phyloP scores from a whole-genome alignment of 2,329 filamentous ascomycete species.

The Trematosphaeria pertusa region DNA sequence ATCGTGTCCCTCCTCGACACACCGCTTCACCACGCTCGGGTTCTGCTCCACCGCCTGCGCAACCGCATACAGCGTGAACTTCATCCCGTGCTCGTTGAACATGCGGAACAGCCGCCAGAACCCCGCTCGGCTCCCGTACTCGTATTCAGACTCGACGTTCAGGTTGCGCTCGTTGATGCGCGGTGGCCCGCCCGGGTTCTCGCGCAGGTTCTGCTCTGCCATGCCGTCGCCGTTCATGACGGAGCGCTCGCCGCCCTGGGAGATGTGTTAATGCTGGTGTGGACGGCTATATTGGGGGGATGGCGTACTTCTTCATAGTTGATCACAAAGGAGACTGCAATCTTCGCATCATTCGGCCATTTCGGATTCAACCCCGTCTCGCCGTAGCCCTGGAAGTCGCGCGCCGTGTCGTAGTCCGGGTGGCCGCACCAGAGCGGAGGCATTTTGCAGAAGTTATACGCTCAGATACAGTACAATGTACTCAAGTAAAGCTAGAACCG shows the following conservation, averaged over 20 bases:
- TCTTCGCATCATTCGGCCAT: conserved; percentile 47
- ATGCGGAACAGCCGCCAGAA: conserved; percentile 59
- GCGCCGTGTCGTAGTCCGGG: conserved; percentile 35
- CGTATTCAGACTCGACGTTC: conserved; percentile 59
- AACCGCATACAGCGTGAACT: conserved; percentile 60
- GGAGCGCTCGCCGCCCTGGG: conserved; percentile 39
- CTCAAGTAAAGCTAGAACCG: neutral
- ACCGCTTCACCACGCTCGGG: conserved; percentile 56
- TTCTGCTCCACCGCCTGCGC: conserved; percentile 58
- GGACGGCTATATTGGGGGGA: neutral
- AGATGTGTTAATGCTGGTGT: neutral
- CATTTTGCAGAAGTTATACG: conserved; percentile 23
- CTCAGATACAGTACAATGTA: no score
- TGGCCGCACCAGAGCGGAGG: conserved; percentile 34
- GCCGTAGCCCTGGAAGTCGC: conserved; percentile 54
- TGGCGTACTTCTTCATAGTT: conserved; percentile 45
- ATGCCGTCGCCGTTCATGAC: conserved; percentile 43
- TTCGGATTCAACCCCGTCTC: conserved; percentile 47
- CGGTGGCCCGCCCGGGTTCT: conserved; percentile 46
- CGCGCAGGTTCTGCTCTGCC: conserved; percentile 38
- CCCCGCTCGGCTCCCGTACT: conserved; percentile 59
- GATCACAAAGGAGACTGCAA: conserved; percentile 49
- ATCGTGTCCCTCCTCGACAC: conserved; percentile 59
- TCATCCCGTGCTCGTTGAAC: conserved; percentile 58
- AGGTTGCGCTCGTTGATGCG: conserved; percentile 53